Evolutionary conservation across 805 yeast species (phyloP).

Genomic region (Candida awuae): DNA sequence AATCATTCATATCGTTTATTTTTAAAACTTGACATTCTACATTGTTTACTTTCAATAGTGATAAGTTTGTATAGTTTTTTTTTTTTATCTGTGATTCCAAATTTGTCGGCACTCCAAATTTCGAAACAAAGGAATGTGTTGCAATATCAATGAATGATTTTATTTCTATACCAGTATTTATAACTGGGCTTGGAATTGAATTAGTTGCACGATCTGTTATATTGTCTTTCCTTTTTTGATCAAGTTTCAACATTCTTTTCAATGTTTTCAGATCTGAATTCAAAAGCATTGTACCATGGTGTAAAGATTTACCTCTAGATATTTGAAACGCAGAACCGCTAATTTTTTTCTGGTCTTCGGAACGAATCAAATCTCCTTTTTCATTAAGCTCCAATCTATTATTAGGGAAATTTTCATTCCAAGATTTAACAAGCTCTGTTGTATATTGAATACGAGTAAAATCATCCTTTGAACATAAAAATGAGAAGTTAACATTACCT

Average conservation of each 20-base stretch:
- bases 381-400: constrained; percentile 44
- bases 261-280: constrained; percentile 54
- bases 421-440: constrained; percentile 18
- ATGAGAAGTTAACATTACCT: constrained; percentile 84
- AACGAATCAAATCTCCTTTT: constrained; percentile 71
- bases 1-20: constrained; percentile 18
- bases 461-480: constrained; percentile 49
- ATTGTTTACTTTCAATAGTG: constrained; percentile 5
- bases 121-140: constrained; percentile 31
- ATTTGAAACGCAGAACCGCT: constrained; percentile 93
- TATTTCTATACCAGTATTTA: constrained; percentile 45
- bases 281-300: constrained; percentile 93
- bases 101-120: constrained; percentile 23
- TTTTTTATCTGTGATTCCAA: constrained; percentile 1
- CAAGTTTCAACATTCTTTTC: constrained; percentile 43
- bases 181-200: constrained; percentile 76
- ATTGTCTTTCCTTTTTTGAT: constrained; percentile 12
- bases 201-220: constrained; percentile 38
- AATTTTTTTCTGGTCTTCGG: constrained; percentile 43
- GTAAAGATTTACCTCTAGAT: constrained; percentile 74
- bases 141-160: constrained; percentile 42
- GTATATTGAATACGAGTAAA: constrained; percentile 55
- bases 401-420: constrained; percentile 16
- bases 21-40: constrained; percentile 18
- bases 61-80: constrained; percentile 13